phyloP scores from a whole-genome alignment of 495 filamentous ascomycete species.

The Hypoxylon rickii region DNA sequence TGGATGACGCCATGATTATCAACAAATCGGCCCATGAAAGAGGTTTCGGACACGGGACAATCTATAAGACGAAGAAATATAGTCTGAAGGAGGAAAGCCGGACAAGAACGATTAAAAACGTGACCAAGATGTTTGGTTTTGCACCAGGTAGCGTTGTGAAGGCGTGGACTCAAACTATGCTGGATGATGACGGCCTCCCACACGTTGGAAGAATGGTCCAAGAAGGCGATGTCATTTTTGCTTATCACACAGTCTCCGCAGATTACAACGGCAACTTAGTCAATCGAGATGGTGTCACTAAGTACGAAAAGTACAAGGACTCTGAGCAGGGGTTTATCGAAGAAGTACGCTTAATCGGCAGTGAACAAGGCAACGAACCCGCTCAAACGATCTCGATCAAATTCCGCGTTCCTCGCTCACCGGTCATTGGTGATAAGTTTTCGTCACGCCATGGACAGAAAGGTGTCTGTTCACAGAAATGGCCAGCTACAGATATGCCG shows the following conservation, averaged over 20 bases:
- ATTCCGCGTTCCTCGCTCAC: slow-evolving; percentile 85
- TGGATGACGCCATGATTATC: slow-evolving; percentile 99
- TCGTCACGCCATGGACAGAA: slow-evolving; percentile 98
- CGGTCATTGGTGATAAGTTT: slow-evolving; percentile 98
- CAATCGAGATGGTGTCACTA: slow-evolving; percentile 78
- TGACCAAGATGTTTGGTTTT: slow-evolving; percentile 83
- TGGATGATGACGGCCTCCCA: slow-evolving; percentile 88
- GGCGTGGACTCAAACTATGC: slow-evolving; percentile 63
- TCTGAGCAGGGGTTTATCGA: slow-evolving; percentile 84
- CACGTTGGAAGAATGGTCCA: slow-evolving; percentile 73
- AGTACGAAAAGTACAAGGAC: slow-evolving; percentile 91
- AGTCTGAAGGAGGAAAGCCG: slow-evolving; percentile 73
- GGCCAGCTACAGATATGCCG: slow-evolving; percentile 92
- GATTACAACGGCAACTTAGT: slow-evolving; percentile 75
- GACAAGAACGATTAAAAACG: slow-evolving; percentile 55
- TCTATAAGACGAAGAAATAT: slow-evolving; percentile 96
- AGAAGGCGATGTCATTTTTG: slow-evolving; percentile 82
- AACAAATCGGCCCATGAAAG: slow-evolving; percentile 98
- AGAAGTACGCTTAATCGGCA: slow-evolving; percentile 87
- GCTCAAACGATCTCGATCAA: slow-evolving; percentile 87
- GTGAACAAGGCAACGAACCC: slow-evolving; percentile 78
- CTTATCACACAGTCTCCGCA: slow-evolving; percentile 83
- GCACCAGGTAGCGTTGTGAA: slow-evolving; percentile 70
- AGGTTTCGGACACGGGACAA: slow-evolving; percentile 93
- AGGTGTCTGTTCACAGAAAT: slow-evolving; percentile 96